Base-by-base conservation (phyloP, 352 stramenopile species). In the Globisporangium irregulare region DNA sequence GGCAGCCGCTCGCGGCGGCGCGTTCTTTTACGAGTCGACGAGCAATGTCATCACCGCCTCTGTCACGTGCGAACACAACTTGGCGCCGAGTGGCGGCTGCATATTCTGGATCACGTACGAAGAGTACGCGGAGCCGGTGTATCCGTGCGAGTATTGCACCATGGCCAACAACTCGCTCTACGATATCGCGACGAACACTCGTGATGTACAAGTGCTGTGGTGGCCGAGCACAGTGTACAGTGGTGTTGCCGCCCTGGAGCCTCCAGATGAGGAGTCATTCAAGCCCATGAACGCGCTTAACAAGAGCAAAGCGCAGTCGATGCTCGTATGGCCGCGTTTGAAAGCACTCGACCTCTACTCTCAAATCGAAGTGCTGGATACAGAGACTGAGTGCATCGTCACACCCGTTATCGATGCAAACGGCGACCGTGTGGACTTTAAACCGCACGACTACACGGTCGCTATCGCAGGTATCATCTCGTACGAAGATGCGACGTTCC, bases 341-440 rank as follows among this genome's bases (percentile, higher is more conserved):
- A 79, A 86, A 27, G 78, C 81, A 1, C 65, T 87, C 2, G 83
- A 92, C 59, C 46, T 90, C 1, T 92, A 92, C 55, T 71, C 72
- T 0, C 83, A 92, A 59, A 72, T 88, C 25, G 81, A 92, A 64
- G 79, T 88, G 1, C 67, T 92, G 14, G 83, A 92, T 46, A 75
- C 64, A 29, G 55, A 73, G 32, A 90, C 83, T 0, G 60, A 78
- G 48, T 92, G 83, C 48, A 41, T 65, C 20, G 69, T 82, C 14
- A 34, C 43, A 4, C 38, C 66, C 3, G 50, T 71, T 20, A 12
- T 32, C 1, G 29, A 10, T 18, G 15, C 25, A 12, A 62, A 55
- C 6, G 78, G 75, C 14, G 46, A 4, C 20, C 64, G 58, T 5
- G 64, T 57, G 38, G 65, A 27, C 24, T 90, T 90, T 57, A 72